Conservation (phyloP, 2,329 filamentous ascomycete species). For the Meredithiella fracta region DNA sequence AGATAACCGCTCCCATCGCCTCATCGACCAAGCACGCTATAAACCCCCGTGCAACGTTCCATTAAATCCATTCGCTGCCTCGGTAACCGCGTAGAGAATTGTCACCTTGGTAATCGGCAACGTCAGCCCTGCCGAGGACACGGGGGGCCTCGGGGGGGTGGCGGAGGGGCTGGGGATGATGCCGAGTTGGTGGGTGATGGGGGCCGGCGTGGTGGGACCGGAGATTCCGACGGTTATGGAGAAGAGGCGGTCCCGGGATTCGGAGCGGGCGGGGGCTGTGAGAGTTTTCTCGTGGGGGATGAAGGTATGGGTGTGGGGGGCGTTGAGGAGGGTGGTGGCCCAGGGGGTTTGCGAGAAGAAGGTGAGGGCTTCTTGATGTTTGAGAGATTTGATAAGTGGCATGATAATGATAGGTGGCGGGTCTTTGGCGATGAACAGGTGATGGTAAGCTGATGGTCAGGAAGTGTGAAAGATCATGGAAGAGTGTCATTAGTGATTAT, state of each 20-base stretch:
- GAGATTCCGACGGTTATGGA: constrained; percentile 12
- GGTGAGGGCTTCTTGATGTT: background rate
- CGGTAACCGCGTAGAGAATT: constrained; percentile 17
- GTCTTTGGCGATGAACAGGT: background rate
- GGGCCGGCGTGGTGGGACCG: background rate
- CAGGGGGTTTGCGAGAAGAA: constrained; percentile 13
- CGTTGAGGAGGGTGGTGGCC: constrained; percentile 9
- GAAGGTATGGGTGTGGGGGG: background rate
- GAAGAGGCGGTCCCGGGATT: constrained; percentile 15
- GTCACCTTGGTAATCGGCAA: constrained; percentile 15
- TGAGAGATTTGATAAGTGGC: background rate
- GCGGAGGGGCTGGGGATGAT: constrained; percentile 15
- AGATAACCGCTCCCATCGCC: constrained; percentile 18
- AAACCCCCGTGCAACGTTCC: constrained; percentile 18
- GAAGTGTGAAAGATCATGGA: no score
- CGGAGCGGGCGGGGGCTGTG: background rate
- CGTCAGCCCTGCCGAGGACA: constrained; percentile 5
- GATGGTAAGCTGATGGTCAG: background rate
- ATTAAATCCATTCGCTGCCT: constrained; percentile 18
- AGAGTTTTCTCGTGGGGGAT: constrained; percentile 3
- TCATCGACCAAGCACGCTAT: constrained; percentile 18
- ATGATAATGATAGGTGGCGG: background rate
- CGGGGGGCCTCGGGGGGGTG: background rate
- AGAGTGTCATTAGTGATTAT: no score
- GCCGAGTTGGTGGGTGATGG: constrained; percentile 17